These are phyloP conservation scores for Anthracocystis walkeri DNA, from an alignment of 1,284 basidiomycete species.

Conservation along the genomic window DNA sequence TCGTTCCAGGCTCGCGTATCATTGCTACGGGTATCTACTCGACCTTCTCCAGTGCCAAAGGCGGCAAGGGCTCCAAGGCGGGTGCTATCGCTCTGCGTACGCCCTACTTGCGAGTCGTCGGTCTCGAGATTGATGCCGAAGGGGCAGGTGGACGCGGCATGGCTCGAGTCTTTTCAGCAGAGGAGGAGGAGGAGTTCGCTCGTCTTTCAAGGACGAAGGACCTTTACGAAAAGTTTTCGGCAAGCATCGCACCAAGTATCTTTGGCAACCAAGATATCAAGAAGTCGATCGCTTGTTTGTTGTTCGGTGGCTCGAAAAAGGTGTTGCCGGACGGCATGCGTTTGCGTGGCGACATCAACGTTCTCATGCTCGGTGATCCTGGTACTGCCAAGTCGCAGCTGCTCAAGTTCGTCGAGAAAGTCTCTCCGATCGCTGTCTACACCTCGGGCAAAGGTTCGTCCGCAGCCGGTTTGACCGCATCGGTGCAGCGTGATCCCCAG, in stretches of 20 bases:
- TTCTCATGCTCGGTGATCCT: slow-evolving; percentile 93
- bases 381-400: slow-evolving; percentile 98
- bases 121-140: slow-evolving; percentile 84
- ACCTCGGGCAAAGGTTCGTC: slow-evolving; percentile 98
- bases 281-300: slow-evolving; percentile 91
- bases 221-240: slow-evolving; percentile 93
- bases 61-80: slow-evolving; percentile 70
- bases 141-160: slow-evolving; percentile 75
- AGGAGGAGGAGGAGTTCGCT: slow-evolving; percentile 97
- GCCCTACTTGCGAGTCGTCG: slow-evolving; percentile 92
- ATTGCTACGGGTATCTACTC: slow-evolving; percentile 97
- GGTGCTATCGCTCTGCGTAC: slow-evolving; percentile 83
- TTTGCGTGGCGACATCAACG: slow-evolving; percentile 96
- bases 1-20: slow-evolving; percentile 90
- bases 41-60: slow-evolving; percentile 88
- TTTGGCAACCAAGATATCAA: slow-evolving; percentile 97
- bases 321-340: slow-evolving; percentile 97
- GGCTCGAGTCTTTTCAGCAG: slow-evolving; percentile 82
- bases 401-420: slow-evolving; percentile 98
- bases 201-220: slow-evolving; percentile 88
- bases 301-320: slow-evolving; percentile 99
- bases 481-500: slow-evolving; percentile 91
- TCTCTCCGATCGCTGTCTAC: slow-evolving; percentile 95
- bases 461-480: slow-evolving; percentile 96
- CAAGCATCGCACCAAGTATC: slow-evolving; percentile 95